Evolutionary conservation across 441 rosid species (phyloP), one percentile per base, ranked within the genome.

Genomic region (Gossypium davidsonii): DNA sequence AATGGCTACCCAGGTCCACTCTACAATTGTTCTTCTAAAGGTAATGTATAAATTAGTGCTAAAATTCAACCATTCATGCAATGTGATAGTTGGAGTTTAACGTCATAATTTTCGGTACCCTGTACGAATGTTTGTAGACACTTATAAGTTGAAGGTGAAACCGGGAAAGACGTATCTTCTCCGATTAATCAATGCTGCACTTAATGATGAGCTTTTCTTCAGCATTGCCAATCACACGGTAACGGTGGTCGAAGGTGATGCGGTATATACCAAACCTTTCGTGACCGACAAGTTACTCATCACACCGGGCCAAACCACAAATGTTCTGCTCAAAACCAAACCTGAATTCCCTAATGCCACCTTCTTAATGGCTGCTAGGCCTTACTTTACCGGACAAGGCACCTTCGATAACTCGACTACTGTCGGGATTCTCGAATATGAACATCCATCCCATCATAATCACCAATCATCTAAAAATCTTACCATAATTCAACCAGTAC

Each of bases 181-280:
- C 70, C 76, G 85, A 63, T 34, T 85, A 61, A 83, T 85, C 87
- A 85, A 85, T 70, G 85, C 89, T 77, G 89, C 87, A 76, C 89
- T 85, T 80, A 79, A 79, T 65, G 79, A 77, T 18, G 80, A 80
- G 72, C 78, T 80, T 73, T 80, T 80, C 81, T 80, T 80, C 77
- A 74, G 83, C 79, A 80, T 80, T 6, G 83, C 83, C 8, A 77
- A 75, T 44, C 83, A 80, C 65, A 74, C 75, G 0, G 9, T 80
- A 56, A 77, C 72, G 26, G 70, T 80, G 18, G 83, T 80, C 1
- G 83, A 74, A 28, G 70, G 65, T 0, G 83, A 80, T 9, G 83
- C 83, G 62, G 25, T 70, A 14, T 80, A 80, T 26, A 66, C 70
- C n/a, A 80, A 80, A 49, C 83, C 83, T 3, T 80, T 77, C n/a